phyloP scores from a whole-genome alignment of 257 asterid species.

The Penstemon barbatus region DNA sequence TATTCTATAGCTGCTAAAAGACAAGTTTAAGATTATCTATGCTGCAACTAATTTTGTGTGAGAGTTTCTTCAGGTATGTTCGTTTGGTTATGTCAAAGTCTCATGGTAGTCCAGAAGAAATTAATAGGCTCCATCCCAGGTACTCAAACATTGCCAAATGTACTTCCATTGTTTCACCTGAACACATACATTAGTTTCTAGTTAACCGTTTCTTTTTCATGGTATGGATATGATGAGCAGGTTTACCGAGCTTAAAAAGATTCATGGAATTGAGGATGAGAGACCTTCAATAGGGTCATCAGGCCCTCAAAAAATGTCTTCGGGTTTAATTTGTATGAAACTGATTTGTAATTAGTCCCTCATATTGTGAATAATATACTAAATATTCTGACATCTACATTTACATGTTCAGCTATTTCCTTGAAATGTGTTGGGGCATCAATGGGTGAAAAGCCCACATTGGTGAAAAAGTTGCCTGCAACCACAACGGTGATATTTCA shows the following conservation, averaged over 20 bases:
- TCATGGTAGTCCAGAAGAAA: slow-evolving; percentile 49
- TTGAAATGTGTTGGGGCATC: slow-evolving; percentile 92
- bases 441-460: slow-evolving; percentile 74
- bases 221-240: slow-evolving; percentile 39
- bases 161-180: neutral
- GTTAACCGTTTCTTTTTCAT: neutral
- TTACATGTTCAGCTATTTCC: slow-evolving; percentile 58
- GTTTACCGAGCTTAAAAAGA: slow-evolving; percentile 68
- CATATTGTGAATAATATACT: slow-evolving; percentile 6
- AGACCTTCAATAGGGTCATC: slow-evolving; percentile 56
- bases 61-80: slow-evolving; percentile 62
- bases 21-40: neutral
- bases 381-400: slow-evolving; percentile 16
- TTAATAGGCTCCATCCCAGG: slow-evolving; percentile 81
- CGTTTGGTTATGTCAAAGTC: slow-evolving; percentile 83
- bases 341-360: slow-evolving; percentile 20
- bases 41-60: slow-evolving; percentile 6
- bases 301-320: slow-evolving; percentile 86
- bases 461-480: slow-evolving; percentile 73
- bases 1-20: too few relatives aligned
- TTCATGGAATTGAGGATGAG: slow-evolving; percentile 83
- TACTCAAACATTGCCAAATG: slow-evolving; percentile 13
- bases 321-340: slow-evolving; percentile 80
- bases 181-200: neutral
- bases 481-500: slow-evolving; percentile 65